A percentile compares a stretch with the other conserved stretches of the same genome.
Conservation (phyloP, 2,329 filamentous ascomycete genomes). For the Mycosphaerella arachidis region DNA sequence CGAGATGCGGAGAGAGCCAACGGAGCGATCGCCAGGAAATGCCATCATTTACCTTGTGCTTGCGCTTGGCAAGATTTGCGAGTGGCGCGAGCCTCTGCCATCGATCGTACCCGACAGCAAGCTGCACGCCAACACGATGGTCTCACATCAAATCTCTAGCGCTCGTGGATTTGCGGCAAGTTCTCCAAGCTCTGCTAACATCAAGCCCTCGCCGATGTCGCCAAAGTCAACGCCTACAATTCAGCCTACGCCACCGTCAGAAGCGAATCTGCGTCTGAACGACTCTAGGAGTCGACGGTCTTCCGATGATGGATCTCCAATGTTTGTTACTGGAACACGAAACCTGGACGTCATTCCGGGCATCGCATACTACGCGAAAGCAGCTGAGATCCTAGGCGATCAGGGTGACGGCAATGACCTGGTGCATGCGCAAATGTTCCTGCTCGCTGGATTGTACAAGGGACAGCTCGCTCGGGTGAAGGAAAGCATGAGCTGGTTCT, state of each 20-base stretch:
- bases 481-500: slow-evolving; percentile 74
- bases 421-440: slow-evolving; percentile 76
- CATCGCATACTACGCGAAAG: slow-evolving; percentile 81
- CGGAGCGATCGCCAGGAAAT: slow-evolving; percentile 67
- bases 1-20: slow-evolving; percentile 15
- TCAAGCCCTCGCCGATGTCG: slow-evolving; percentile 38
- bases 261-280: slow-evolving; percentile 19
- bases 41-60: slow-evolving; percentile 78
- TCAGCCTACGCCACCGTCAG: slow-evolving; percentile 30
- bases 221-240: slow-evolving; percentile 34
- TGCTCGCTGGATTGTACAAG: slow-evolving; percentile 83
- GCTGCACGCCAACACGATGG: slow-evolving; percentile 35
- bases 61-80: slow-evolving; percentile 79
- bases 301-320: slow-evolving; percentile 27
- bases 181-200: slow-evolving; percentile 29
- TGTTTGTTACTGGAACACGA: slow-evolving; percentile 14
- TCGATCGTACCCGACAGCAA: slow-evolving; percentile 52
- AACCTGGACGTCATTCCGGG: slow-evolving; percentile 78
- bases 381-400: slow-evolving; percentile 79
- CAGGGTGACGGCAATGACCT: slow-evolving; percentile 74
- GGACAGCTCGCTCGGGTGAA: slow-evolving; percentile 82
- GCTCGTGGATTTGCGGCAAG: slow-evolving; percentile 20
- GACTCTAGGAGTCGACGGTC: slow-evolving; percentile 29
- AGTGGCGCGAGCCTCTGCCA: slow-evolving; percentile 48
- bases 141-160: slow-evolving; percentile 27